A percentile compares a stretch with the other conserved stretches of the same genome.
Evolutionary conservation across 768 basidiomycete genomes (phyloP).

Genomic region (Candolleomyces efflorescens): DNA sequence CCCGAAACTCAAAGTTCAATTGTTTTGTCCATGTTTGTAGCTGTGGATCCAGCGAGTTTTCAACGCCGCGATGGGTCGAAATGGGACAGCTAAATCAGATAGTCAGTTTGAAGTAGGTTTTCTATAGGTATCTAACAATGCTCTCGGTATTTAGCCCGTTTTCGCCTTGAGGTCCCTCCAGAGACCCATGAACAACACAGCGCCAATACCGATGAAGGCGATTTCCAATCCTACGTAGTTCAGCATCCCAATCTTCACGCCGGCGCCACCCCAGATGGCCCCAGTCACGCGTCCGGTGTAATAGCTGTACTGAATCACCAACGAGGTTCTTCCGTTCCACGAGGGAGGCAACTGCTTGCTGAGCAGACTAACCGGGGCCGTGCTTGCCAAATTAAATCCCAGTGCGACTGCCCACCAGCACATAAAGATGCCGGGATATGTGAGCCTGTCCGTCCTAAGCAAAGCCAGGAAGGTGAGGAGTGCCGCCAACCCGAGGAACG

Average conservation of each 20-base stretch:
- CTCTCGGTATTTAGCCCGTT: constrained; percentile 35
- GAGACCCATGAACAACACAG: constrained; percentile 45
- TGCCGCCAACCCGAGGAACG: constrained; percentile 45
- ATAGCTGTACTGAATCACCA: constrained; percentile 67
- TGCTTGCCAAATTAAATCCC: constrained; percentile 72
- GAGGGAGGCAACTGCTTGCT: constrained; percentile 63
- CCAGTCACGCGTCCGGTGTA: constrained; percentile 62
- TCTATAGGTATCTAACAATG: not conserved
- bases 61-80: too few relatives aligned
- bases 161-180: constrained; percentile 68
- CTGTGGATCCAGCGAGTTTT: too few relatives aligned
- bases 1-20: too few relatives aligned
- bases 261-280: constrained; percentile 65
- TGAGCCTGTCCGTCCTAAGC: constrained; percentile 33
- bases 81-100: too few relatives aligned
- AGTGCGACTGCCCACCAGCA: constrained; percentile 61
- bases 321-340: constrained; percentile 55
- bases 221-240: constrained; percentile 59
- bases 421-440: constrained; percentile 43
- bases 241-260: constrained; percentile 55
- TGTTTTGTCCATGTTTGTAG: too few relatives aligned
- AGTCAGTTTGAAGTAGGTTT: not conserved
- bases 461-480: constrained; percentile 49
- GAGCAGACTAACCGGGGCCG: constrained; percentile 60
- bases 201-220: constrained; percentile 55